A percentile compares a stretch with the other conserved stretches of the same genome.
Conservation (phyloP, 2,329 filamentous ascomycete species). For the Blumeria graminis region DNA sequence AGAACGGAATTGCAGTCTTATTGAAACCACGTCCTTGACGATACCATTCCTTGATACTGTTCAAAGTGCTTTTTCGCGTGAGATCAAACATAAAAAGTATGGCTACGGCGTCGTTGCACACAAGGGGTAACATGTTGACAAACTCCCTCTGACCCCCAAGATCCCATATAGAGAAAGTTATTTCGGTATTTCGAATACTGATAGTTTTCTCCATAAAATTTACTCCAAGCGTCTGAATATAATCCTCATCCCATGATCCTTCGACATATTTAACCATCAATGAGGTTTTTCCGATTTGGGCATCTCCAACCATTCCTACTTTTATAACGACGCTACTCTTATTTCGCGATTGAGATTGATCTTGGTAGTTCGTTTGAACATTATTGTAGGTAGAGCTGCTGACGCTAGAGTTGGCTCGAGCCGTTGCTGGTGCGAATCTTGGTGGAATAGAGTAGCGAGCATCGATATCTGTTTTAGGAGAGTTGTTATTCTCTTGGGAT, state of each 20-base stretch:
- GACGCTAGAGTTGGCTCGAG: conserved; percentile 15
- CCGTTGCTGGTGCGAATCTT: conserved; percentile 13
- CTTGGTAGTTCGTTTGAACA: conserved; percentile 12
- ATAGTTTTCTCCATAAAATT: conserved; percentile 99
- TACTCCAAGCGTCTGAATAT: conserved; percentile 94
- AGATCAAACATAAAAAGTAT: conserved; percentile 99
- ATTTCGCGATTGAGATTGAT: conserved; percentile 13
- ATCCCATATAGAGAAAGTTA: conserved; percentile 99
- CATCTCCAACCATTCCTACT: conserved; percentile 97
- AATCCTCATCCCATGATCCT: conserved; percentile 98
- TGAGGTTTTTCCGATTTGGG: conserved; percentile 96
- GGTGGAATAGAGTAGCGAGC: conserved; percentile 15
- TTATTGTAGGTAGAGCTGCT: conserved; percentile 14
- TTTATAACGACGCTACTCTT: conserved; percentile 81
- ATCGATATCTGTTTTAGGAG: conserved; percentile 12
- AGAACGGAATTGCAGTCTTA: conserved; percentile 96
- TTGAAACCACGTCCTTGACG: conserved; percentile 94
- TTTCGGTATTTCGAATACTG: conserved; percentile 95
- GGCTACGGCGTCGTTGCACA: conserved; percentile 95
- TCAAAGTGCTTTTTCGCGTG: conserved; percentile 90
- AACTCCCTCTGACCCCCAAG: conserved; percentile 94
- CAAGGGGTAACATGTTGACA: conserved; percentile 97
- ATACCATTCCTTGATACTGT: conserved; percentile 99
- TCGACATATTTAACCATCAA: conserved; percentile 99
- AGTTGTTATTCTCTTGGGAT: conserved; percentile 10